Percentiles rank a stretch among this genome's conserved stretches.
These are phyloP conservation scores for Afroboletus lepidellus DNA, from an alignment of 1,284 basidiomycete species.

Conservation along the genomic window DNA sequence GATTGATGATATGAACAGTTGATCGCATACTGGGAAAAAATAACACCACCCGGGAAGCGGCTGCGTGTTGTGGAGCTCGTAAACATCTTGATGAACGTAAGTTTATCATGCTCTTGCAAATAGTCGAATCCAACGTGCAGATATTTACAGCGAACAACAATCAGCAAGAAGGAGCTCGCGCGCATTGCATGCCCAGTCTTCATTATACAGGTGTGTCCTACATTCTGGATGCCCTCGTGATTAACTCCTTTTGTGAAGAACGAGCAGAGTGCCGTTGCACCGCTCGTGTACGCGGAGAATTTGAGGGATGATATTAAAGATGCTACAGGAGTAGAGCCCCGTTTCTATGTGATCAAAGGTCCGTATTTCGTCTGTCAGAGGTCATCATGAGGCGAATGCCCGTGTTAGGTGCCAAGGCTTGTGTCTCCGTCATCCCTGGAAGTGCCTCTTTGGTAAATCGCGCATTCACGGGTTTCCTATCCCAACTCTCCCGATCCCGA, in stretches of 20 bases:
- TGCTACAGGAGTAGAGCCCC: slow-evolving; percentile 44
- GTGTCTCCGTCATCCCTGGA: slow-evolving; percentile 33
- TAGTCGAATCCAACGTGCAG: not conserved
- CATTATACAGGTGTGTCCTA: slow-evolving; percentile 59
- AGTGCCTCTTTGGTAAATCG: slow-evolving; percentile 66
- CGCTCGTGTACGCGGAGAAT: slow-evolving; percentile 56
- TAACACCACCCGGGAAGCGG: slow-evolving; percentile 52
- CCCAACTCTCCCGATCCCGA: slow-evolving; percentile 46
- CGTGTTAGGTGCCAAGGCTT: slow-evolving; percentile 27
- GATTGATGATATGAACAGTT: slow-evolving; percentile 41
- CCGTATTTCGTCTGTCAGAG: slow-evolving; percentile 4
- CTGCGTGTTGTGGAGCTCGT: slow-evolving; percentile 51
- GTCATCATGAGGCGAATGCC: slow-evolving; percentile 1
- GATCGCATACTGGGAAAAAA: slow-evolving; percentile 60
- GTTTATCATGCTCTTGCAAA: slow-evolving; percentile 23
- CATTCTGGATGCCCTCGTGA: not conserved
- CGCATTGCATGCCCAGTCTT: slow-evolving; percentile 61
- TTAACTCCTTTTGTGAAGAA: slow-evolving; percentile 42
- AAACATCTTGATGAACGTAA: slow-evolving; percentile 58
- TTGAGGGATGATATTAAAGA: slow-evolving; percentile 49
- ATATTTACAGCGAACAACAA: slow-evolving; percentile 46
- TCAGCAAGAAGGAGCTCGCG: slow-evolving; percentile 48
- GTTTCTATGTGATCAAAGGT: slow-evolving; percentile 68
- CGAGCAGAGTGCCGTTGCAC: slow-evolving; percentile 54
- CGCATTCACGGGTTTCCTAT: slow-evolving; percentile 60